Evolutionary conservation across 164 flowering plant species (phyloP), one percentile per base, ranked within the genome.

Genomic region (Pachysandra terminalis): DNA sequence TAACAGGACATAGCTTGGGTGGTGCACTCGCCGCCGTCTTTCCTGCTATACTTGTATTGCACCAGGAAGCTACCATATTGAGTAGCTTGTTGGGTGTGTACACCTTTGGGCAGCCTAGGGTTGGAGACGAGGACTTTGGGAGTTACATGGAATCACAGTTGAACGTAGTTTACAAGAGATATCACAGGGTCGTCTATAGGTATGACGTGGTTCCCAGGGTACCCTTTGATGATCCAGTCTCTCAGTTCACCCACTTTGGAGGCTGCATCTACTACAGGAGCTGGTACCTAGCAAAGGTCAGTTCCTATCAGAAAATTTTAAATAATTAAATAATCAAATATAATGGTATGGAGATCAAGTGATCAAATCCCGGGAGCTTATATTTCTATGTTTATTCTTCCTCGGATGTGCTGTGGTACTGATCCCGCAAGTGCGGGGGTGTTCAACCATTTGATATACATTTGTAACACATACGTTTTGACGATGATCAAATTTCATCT

Each of bases 1-100:
- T 69, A 69, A 80, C 65, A 82, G 90, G 90, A 0, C 90, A 86
- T 65, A 82, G 87, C 63, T 19, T 81, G 27, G 88, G 90, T 8
- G 90, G 81, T 13, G 88, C 87, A 10, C 58, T 86, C 10, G 85
- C 90, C 0, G 60, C 73, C 21, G 53, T 84, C 1, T 84, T 84
- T 41, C 78, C 83, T 0, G 73, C 86, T 0, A 28, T 86, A 23
- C 54, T 86, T 63, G 61, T 67, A 0, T 41, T 80, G 24, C 82
- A 84, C 45, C 63, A 73, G 25, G 90, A 84, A 70, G 57, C 35
- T 9, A n/a, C 9, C 70, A 27, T 86, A 73, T 19, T 86, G 71
- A 69, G 79, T 65, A 82, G 84, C 40, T 22, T 81, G 21, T 70
- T 65, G 0, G 86, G 87, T 1, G 74, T 86, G 2, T 82, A 79